Evolutionary conservation across 2,329 filamentous ascomycete species (phyloP).

Genomic region (Cadophora malorum): DNA sequence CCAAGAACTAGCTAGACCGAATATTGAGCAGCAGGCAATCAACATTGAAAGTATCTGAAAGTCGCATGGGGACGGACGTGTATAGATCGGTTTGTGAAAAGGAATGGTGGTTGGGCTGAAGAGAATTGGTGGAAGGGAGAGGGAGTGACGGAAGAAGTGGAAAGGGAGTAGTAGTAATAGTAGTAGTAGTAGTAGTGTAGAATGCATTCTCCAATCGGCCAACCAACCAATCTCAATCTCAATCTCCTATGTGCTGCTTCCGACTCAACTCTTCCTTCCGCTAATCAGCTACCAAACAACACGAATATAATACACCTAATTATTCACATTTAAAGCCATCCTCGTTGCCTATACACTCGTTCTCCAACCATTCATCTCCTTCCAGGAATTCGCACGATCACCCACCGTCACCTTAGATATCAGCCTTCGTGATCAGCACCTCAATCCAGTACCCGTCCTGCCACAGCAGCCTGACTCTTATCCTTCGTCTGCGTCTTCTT

Average conservation of each 20-base stretch:
- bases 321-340: not conserved
- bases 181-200: not conserved
- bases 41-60: no score
- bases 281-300: not conserved
- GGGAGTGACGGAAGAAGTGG: no score
- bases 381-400: not conserved
- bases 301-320: constrained; percentile 22
- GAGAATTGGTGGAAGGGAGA: no score
- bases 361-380: no score
- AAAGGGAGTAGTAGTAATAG: no score
- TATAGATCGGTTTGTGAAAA: not conserved
- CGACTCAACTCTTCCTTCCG: not conserved
- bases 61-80: not conserved
- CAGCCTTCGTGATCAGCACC: not conserved
- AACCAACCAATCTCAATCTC: not conserved
- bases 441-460: constrained; percentile 71
- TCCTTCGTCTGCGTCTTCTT: constrained; percentile 93
- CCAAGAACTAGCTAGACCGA: no score
- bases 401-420: not conserved
- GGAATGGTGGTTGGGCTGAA: no score
- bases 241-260: constrained; percentile 10
- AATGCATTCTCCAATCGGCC: constrained; percentile 13
- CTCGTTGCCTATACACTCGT: not conserved
- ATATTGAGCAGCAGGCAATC: no score
- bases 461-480: constrained; percentile 72